Conservation (phyloP, 139 green algal species). For the Tetradesmus obliquus region DNA sequence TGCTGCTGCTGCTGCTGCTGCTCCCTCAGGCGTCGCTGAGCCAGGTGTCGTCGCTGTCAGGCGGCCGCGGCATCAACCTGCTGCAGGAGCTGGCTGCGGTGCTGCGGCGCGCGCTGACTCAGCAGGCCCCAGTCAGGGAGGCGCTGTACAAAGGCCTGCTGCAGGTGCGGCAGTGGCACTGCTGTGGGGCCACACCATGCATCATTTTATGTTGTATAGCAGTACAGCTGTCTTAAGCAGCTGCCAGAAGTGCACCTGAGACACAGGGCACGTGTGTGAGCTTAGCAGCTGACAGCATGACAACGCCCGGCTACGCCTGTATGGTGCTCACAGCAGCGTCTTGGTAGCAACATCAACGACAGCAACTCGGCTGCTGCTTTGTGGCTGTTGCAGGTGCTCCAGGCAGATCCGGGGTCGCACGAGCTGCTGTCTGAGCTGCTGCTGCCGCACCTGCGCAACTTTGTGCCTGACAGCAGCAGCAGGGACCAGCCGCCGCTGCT, state of each 20-base stretch:
- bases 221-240: too few relatives aligned
- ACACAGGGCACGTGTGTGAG: too few relatives aligned
- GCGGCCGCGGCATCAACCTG: conserved; percentile 48
- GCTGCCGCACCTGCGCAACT: conserved; percentile 57
- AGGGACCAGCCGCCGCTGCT: conserved; percentile 53
- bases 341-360: neutral
- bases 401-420: conserved; percentile 15
- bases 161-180: conserved; percentile 7
- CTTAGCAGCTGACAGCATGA: neutral
- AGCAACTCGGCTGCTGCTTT: neutral
- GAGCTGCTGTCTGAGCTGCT: conserved; percentile 66
- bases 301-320: neutral
- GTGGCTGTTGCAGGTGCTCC: conserved; percentile 27
- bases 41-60: conserved; percentile 55
- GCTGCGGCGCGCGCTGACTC: conserved; percentile 48
- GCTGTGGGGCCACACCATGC: too few relatives aligned
- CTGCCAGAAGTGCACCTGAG: too few relatives aligned
- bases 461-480: conserved; percentile 44
- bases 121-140: conserved; percentile 58
- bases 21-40: conserved; percentile 53
- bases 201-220: too few relatives aligned
- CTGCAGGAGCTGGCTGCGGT: conserved; percentile 56
- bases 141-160: conserved; percentile 58
- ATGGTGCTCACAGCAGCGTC: neutral
- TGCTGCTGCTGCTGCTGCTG: neutral